Base-by-base conservation (phyloP, 1,284 basidiomycete genomes). In the Cryptococcus jaspeensis region DNA sequence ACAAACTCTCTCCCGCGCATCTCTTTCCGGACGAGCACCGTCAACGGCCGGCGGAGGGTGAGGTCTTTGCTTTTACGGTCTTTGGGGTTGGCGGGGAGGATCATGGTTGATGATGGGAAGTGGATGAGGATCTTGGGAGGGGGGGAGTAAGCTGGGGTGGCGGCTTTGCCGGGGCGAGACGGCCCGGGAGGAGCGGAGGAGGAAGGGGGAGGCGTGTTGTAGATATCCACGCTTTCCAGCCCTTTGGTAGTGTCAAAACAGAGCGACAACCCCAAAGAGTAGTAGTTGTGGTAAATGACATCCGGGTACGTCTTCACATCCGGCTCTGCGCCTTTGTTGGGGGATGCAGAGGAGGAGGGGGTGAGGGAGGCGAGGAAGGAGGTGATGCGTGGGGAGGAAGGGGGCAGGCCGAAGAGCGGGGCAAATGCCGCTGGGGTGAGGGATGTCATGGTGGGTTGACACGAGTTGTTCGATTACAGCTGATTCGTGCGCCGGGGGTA, bases 231-330 rank as follows among this genome's bases (percentile, higher is more conserved):
- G 25, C 85, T 84, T 47, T 88, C 86, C 22, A 93, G 90, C 79
- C 50, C 80, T 79, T 52, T 77, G 70, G 2, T 87, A 84, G 28
- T 81, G 77, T 88, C 87, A 67, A 61, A 64, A 48, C 88, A 84
- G 41, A 94, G 77, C 59, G 90, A 92, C 64, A 94, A 65, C 12
- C 91, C 92, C 36, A 92, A 81, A 1, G 81, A 32, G 70, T 83
- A 84, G 78, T 91, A 92, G 75, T 90, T 93, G 79, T 88, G 83
- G 78, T 92, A 96, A 58, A 90, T 84, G 4, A 83, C 83, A 74
- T 94, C 90, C 38, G 87, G 73, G 74, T 90, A 94, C 0, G 84
- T 78, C 72, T 90, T 91, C 73, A 89, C 77, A 58, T 88, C 83
- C 11, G 87, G 84, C n/a, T 67, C 59, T 4, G 28, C 28, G 5